phyloP scores from a whole-genome alignment of 345 rosid genomes.

The Kandelia obovata region DNA sequence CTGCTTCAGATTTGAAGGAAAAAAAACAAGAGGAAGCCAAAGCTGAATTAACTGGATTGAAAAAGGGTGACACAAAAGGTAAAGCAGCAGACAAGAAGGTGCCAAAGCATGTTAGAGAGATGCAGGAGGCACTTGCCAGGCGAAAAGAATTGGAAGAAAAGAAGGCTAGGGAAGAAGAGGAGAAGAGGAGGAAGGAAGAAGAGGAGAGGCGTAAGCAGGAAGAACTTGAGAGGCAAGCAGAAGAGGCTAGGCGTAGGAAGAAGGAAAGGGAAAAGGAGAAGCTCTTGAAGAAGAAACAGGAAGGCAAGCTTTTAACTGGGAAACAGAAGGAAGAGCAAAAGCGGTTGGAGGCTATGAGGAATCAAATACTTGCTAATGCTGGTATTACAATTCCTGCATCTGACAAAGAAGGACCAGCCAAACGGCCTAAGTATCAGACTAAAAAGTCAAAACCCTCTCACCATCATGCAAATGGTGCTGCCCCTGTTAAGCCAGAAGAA shows the following conservation, averaged over 20 bases:
- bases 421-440: slow-evolving; percentile 70
- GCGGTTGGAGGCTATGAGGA: slow-evolving; percentile 80
- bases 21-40: slow-evolving; percentile 48
- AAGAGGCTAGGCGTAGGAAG: slow-evolving; percentile 83
- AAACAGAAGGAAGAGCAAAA: slow-evolving; percentile 90
- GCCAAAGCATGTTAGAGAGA: slow-evolving; percentile 93
- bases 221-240: slow-evolving; percentile 87
- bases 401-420: slow-evolving; percentile 54
- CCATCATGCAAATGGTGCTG: slow-evolving; percentile 56
- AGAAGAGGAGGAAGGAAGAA: slow-evolving; percentile 80
- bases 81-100: slow-evolving; percentile 84
- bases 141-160: slow-evolving; percentile 77
- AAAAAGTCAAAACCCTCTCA: slow-evolving; percentile 68
- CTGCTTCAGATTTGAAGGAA: slow-evolving; percentile 41
- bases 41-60: slow-evolving; percentile 42
- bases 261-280: slow-evolving; percentile 92
- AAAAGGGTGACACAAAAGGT: slow-evolving; percentile 68
- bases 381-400: slow-evolving; percentile 32
- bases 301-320: slow-evolving; percentile 82
- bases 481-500: slow-evolving; percentile 35
- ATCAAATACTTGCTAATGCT: slow-evolving; percentile 62
- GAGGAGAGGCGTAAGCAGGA: slow-evolving; percentile 79
- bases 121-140: slow-evolving; percentile 87
- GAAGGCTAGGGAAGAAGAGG: slow-evolving; percentile 84
- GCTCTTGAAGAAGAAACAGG: slow-evolving; percentile 76